Evolutionary conservation across 2,329 filamentous ascomycete genomes (phyloP).

Genomic region (Geosmithia flava): DNA sequence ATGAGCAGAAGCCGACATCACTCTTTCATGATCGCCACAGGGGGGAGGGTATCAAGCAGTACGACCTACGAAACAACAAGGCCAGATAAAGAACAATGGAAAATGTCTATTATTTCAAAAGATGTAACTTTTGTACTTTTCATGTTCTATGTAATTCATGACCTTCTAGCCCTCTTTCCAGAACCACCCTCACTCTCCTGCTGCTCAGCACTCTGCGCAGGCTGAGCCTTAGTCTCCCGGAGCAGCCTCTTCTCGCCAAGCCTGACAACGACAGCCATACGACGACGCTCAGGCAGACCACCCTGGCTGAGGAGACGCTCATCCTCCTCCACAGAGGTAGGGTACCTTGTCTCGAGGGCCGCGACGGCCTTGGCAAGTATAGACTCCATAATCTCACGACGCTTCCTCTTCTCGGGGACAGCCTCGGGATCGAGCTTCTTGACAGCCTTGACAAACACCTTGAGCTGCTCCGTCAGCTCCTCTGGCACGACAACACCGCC

Average conservation of each 20-base stretch:
- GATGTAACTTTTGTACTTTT: too few relatives aligned
- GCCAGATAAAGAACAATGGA: too few relatives aligned
- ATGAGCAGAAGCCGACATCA: too few relatives aligned
- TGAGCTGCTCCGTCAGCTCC: constrained; percentile 34
- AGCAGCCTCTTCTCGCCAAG: constrained; percentile 62
- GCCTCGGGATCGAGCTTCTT: constrained; percentile 28
- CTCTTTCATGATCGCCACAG: too few relatives aligned
- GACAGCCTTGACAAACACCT: constrained; percentile 33
- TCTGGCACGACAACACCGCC: constrained; percentile 32
- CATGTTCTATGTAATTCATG: not conserved
- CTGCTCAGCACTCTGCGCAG: constrained; percentile 3
- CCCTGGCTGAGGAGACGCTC: constrained; percentile 18
- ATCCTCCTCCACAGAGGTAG: constrained; percentile 28
- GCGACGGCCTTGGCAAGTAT: constrained; percentile 25
- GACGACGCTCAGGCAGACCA: constrained; percentile 20
- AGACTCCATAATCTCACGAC: constrained; percentile 30
- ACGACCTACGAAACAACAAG: too few relatives aligned
- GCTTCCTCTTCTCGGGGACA: constrained; percentile 34
- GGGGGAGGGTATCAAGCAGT: too few relatives aligned
- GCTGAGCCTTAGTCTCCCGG: constrained; percentile 31
- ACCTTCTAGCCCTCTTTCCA: not conserved
- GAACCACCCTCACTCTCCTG: not conserved
- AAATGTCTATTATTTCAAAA: too few relatives aligned
- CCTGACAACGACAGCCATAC: constrained; percentile 56
- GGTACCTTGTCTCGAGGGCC: constrained; percentile 25